Conservation (phyloP, 2,329 filamentous ascomycete species). For the Pseudocercospora cruenta region DNA sequence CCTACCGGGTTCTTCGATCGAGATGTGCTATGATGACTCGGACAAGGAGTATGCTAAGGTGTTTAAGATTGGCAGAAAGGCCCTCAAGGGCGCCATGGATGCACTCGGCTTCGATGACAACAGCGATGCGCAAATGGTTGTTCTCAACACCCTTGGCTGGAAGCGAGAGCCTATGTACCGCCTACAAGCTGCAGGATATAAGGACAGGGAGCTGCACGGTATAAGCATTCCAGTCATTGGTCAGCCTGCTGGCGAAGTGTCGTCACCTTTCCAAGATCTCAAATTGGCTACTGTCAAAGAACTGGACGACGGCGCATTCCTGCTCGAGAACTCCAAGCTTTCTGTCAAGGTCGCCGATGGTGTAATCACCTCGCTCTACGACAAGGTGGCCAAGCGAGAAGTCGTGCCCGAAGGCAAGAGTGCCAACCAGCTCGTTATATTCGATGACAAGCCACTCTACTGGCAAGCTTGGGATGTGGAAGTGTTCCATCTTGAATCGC, state of each 20-base stretch:
- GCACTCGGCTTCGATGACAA: conserved; percentile 65
- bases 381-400: conserved; percentile 73
- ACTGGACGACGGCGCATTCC: conserved; percentile 58
- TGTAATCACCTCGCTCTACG: conserved; percentile 81
- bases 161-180: conserved; percentile 50
- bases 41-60: conserved; percentile 84
- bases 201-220: conserved; percentile 1
- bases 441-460: conserved; percentile 95
- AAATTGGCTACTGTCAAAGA: conserved; percentile 21
- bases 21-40: conserved; percentile 98
- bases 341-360: conserved; percentile 73
- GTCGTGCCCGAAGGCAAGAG: conserved; percentile 72
- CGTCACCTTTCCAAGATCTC: neutral
- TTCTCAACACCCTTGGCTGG: conserved; percentile 89
- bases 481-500: conserved; percentile 88
- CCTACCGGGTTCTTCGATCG: conserved; percentile 89
- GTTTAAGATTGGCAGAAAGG: conserved; percentile 73
- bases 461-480: conserved; percentile 99
- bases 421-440: conserved; percentile 90
- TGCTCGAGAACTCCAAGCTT: conserved; percentile 78
- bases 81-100: conserved; percentile 70
- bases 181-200: conserved; percentile 7
- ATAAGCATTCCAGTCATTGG: conserved; percentile 17
- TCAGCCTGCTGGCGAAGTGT: conserved; percentile 10
- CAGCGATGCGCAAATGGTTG: conserved; percentile 57